These are phyloP conservation scores for Trichoderma virens DNA, from an alignment of 495 filamentous ascomycete species.

Conservation along the genomic window DNA sequence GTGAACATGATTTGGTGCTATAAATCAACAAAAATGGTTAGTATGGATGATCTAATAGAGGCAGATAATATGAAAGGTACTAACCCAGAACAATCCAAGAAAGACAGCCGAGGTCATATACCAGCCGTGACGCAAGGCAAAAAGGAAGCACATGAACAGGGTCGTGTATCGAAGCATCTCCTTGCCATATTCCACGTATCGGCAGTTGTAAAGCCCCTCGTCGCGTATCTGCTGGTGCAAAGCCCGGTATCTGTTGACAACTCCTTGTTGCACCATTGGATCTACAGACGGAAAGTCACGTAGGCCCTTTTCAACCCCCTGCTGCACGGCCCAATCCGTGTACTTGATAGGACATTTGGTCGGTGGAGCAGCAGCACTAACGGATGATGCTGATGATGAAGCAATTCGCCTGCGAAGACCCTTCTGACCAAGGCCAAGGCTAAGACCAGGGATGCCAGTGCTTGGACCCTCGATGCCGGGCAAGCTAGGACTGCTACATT, in stretches of 20 bases:
- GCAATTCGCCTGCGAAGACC: slow-evolving; percentile 16
- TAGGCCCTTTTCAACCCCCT: slow-evolving; percentile 29
- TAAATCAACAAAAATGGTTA: neutral
- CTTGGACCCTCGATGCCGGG: slow-evolving; percentile 11
- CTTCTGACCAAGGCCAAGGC: slow-evolving; percentile 15
- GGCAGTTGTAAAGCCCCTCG: slow-evolving; percentile 35
- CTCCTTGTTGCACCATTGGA: slow-evolving; percentile 31
- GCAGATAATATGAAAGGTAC: neutral
- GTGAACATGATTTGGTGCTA: slow-evolving; percentile 47
- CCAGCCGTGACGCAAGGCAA: slow-evolving; percentile 29
- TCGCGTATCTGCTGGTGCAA: slow-evolving; percentile 34
- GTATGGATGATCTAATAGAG: neutral
- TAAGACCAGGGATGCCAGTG: neutral
- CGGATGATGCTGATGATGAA: neutral
- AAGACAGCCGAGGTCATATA: slow-evolving; percentile 38
- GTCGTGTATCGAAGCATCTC: slow-evolving; percentile 32
- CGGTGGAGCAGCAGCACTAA: slow-evolving; percentile 14
- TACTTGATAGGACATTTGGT: slow-evolving; percentile 23
- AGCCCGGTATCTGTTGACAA: slow-evolving; percentile 32
- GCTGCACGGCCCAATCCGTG: slow-evolving; percentile 23
- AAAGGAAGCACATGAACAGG: slow-evolving; percentile 30
- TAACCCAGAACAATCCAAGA: slow-evolving; percentile 37
- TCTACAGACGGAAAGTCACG: slow-evolving; percentile 36
- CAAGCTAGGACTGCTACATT: neutral
- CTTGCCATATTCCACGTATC: slow-evolving; percentile 36